Percentiles rank a stretch among this genome's conserved stretches.
Evolutionary conservation across 1,139 yeast species (phyloP).

Genomic region (Sugiyamaella sp.): DNA sequence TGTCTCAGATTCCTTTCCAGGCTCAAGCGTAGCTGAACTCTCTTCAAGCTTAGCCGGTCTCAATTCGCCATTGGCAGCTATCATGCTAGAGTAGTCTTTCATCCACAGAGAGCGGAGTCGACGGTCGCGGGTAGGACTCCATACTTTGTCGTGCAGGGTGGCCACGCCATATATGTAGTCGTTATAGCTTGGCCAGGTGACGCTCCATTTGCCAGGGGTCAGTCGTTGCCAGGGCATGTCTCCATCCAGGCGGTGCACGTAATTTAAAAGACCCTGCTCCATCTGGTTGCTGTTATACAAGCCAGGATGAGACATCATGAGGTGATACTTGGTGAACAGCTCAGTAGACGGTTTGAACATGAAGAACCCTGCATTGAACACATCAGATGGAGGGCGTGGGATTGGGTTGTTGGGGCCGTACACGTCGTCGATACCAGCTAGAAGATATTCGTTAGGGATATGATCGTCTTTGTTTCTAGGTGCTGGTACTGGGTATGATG

Average conservation of each 20-base stretch:
- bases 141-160: constrained; percentile 25
- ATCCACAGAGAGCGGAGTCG: constrained; percentile 16
- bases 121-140: constrained; percentile 12
- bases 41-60: not conserved
- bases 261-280: constrained; percentile 27
- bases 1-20: not conserved
- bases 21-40: not conserved
- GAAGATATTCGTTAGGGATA: constrained; percentile 16
- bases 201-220: constrained; percentile 26
- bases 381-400: constrained; percentile 20
- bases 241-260: constrained; percentile 23
- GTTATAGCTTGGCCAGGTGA: constrained; percentile 22
- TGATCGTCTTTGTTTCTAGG: constrained; percentile 12
- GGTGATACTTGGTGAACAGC: constrained; percentile 19
- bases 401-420: constrained; percentile 19
- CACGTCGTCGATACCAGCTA: constrained; percentile 25
- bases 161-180: constrained; percentile 24
- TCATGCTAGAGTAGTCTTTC: constrained; percentile 13
- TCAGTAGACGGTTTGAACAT: constrained; percentile 19
- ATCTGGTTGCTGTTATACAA: constrained; percentile 15
- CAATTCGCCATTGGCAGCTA: not conserved
- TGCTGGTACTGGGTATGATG: constrained; percentile 17
- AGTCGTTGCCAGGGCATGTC: constrained; percentile 24
- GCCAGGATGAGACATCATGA: constrained; percentile 18
- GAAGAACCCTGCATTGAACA: constrained; percentile 26